Conservation (phyloP, 805 yeast genomes). For the Ogataea dorogensis region DNA sequence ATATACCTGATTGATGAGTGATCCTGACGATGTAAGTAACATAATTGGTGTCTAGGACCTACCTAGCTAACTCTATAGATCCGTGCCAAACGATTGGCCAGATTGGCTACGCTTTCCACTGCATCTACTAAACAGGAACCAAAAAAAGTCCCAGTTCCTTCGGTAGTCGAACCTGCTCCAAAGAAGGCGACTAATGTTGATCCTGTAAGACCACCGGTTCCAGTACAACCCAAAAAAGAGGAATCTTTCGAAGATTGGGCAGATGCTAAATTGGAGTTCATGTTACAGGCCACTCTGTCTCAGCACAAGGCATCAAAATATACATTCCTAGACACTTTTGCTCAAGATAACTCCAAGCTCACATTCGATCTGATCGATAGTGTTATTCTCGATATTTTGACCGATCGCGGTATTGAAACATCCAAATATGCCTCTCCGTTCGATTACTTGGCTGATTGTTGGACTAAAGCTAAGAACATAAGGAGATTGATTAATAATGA, state of each 20-base stretch:
- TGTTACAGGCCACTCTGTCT: constrained; percentile 38
- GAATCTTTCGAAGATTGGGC: constrained; percentile 40
- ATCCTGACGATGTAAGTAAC: constrained; percentile 21
- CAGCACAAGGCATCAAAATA: constrained; percentile 22
- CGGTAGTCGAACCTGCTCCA: neutral
- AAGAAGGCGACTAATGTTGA: neutral
- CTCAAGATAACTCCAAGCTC: constrained; percentile 28
- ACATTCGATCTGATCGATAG: constrained; percentile 43
- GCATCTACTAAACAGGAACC: constrained; percentile 11
- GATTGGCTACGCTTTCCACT: constrained; percentile 30
- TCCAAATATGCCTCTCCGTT: constrained; percentile 35
- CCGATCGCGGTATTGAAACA: constrained; percentile 49
- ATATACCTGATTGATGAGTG: constrained; percentile 13
- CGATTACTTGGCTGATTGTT: constrained; percentile 45
- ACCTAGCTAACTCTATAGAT: constrained; percentile 23
- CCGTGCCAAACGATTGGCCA: constrained; percentile 50
- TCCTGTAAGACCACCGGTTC: neutral
- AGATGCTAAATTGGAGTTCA: constrained; percentile 34
- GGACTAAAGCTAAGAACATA: constrained; percentile 39
- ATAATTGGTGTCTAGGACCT: neutral
- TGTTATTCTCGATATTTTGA: constrained; percentile 52
- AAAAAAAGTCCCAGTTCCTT: constrained; percentile 1
- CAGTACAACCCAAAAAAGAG: neutral
- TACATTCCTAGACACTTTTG: constrained; percentile 25
- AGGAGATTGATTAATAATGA: constrained; percentile 45